Conservation (phyloP, 1,139 yeast species). For the Nakaseomyces delphensis region DNA sequence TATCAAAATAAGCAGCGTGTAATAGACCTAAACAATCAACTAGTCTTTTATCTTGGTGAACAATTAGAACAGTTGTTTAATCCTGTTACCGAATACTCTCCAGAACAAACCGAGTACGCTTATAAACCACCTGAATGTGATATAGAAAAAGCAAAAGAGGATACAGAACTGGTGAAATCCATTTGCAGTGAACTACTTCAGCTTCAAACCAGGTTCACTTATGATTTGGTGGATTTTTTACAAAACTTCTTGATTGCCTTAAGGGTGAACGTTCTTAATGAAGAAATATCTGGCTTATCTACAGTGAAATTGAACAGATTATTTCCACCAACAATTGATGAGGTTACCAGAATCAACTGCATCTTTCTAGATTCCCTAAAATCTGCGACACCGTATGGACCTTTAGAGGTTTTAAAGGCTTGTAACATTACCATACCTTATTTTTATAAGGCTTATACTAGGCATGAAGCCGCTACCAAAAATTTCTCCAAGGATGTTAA, state of each 20-base stretch:
- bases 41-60: conserved; percentile 70
- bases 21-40: conserved; percentile 60
- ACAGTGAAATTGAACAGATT: conserved; percentile 62
- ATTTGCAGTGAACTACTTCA: conserved; percentile 59
- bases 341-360: conserved; percentile 80
- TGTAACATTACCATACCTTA: conserved; percentile 77
- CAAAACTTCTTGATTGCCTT: conserved; percentile 75
- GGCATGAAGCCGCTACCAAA: conserved; percentile 86
- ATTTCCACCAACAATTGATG: conserved; percentile 93
- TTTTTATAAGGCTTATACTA: conserved; percentile 82
- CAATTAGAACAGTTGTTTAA: conserved; percentile 85
- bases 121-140: conserved; percentile 39
- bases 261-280: conserved; percentile 57
- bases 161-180: conserved; percentile 32
- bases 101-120: conserved; percentile 67
- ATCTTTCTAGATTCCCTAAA: conserved; percentile 68
- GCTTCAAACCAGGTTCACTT: conserved; percentile 67
- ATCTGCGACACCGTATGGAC: conserved; percentile 58
- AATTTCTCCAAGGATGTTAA: conserved; percentile 39
- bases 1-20: conserved; percentile 47
- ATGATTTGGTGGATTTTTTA: conserved; percentile 59
- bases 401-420: conserved; percentile 67
- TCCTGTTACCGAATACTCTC: conserved; percentile 83
- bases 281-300: conserved; percentile 41
- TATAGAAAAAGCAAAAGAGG: conserved; percentile 24